Percentiles rank a stretch among this genome's conserved stretches.
These are phyloP conservation scores for Tetramitus jugosus DNA, from an alignment of 208 protist genomes.

Conservation along the genomic window DNA sequence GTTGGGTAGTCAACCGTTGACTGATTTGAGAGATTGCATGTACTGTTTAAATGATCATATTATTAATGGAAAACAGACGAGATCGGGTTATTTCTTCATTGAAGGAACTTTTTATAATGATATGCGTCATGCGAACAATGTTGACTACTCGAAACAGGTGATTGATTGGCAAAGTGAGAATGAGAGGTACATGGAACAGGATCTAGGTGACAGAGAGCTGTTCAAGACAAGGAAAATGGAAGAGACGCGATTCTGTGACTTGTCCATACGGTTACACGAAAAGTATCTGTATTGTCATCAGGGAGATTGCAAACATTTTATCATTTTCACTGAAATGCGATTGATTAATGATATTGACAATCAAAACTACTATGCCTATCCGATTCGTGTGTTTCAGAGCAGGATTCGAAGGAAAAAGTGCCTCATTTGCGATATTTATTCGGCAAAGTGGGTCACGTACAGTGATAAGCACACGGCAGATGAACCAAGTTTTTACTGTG, in stretches of 20 bases:
- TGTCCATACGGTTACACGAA: conserved; percentile 33
- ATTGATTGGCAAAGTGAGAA: not conserved
- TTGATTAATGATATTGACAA: conserved; percentile 27
- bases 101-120: conserved; percentile 53
- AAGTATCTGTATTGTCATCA: conserved; percentile 45
- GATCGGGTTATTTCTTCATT: conserved; percentile 44
- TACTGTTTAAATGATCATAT: conserved; percentile 35
- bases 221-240: conserved; percentile 34
- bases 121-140: conserved; percentile 25
- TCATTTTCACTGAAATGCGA: conserved; percentile 39
- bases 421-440: conserved; percentile 49
- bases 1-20: conserved; percentile 39
- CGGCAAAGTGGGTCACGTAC: conserved; percentile 40
- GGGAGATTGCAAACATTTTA: conserved; percentile 38
- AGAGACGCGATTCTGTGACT: conserved; percentile 33
- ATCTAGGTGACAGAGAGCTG: not conserved
- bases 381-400: conserved; percentile 34
- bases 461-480: conserved; percentile 29
- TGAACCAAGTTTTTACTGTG: conserved; percentile 39
- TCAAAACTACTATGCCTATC: conserved; percentile 34
- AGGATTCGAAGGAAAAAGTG: conserved; percentile 43
- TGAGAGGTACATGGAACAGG: not conserved
- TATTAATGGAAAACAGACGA: not conserved
- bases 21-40: conserved; percentile 40
- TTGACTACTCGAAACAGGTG: conserved; percentile 34